These are phyloP conservation scores for Aspergillus caelatus DNA, from an alignment of 2,329 filamentous ascomycete species.

Conservation along the genomic window DNA sequence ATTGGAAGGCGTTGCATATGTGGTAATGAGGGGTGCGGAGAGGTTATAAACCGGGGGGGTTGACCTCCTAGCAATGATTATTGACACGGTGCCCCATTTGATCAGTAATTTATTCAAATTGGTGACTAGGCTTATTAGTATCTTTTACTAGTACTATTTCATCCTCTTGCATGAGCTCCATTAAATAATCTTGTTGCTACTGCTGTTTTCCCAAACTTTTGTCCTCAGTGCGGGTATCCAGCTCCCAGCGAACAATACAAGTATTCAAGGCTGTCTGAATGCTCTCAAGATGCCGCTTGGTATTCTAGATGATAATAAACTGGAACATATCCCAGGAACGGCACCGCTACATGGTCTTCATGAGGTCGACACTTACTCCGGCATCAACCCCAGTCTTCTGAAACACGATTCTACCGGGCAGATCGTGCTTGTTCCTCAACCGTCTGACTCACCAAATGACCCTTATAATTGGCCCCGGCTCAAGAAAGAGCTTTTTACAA, in stretches of 20 bases:
- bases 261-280: not conserved
- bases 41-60: not conserved
- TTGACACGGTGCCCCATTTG: not conserved
- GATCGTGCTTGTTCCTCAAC: constrained; percentile 30
- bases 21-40: not conserved
- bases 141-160: not conserved
- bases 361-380: constrained; percentile 1
- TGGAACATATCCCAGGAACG: constrained; percentile 36
- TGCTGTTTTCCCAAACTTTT: not conserved
- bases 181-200: not conserved
- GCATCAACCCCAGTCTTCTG: constrained; percentile 30
- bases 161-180: not conserved
- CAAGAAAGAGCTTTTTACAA: constrained; percentile 42
- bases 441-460: constrained; percentile 29
- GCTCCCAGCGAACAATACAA: not conserved
- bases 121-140: not conserved
- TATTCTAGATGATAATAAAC: constrained; percentile 31
- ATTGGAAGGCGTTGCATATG: not conserved
- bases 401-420: constrained; percentile 36
- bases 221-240: not conserved
- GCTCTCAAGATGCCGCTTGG: constrained; percentile 32
- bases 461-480: constrained; percentile 29
- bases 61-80: not conserved
- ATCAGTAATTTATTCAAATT: not conserved
- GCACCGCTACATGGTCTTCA: constrained; percentile 24